These are phyloP conservation scores for Durio zibethinus DNA, from an alignment of 345 rosid species.

Conservation along the genomic window DNA sequence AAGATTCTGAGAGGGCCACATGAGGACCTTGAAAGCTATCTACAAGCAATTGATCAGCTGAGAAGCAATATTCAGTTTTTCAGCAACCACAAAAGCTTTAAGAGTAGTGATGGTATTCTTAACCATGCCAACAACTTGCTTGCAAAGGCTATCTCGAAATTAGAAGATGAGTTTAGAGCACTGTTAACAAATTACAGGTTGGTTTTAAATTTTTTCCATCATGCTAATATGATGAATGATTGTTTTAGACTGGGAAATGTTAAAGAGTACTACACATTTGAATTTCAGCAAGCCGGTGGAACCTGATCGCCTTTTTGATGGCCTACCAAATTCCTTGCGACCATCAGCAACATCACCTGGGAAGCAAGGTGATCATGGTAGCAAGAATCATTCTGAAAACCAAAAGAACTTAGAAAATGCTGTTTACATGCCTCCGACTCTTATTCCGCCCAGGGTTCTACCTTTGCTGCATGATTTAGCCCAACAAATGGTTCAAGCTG, in stretches of 20 bases:
- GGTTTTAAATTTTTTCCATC: not conserved
- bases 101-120: slow-evolving; percentile 58
- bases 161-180: slow-evolving; percentile 85
- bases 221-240: not conserved
- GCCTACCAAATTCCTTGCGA: slow-evolving; percentile 75
- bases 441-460: slow-evolving; percentile 79
- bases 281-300: slow-evolving; percentile 83
- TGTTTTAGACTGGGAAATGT: not conserved
- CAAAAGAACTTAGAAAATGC: slow-evolving; percentile 57
- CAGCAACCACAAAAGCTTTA: slow-evolving; percentile 56
- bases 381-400: slow-evolving; percentile 50
- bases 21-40: slow-evolving; percentile 81
- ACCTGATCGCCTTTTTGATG: slow-evolving; percentile 76
- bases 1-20: slow-evolving; percentile 95
- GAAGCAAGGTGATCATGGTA: slow-evolving; percentile 36
- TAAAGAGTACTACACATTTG: not conserved
- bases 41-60: slow-evolving; percentile 89
- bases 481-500: slow-evolving; percentile 82
- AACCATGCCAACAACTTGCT: slow-evolving; percentile 68
- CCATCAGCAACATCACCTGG: slow-evolving; percentile 53
- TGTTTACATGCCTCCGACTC: slow-evolving; percentile 61
- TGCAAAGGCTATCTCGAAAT: slow-evolving; percentile 77
- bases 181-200: slow-evolving; percentile 84
- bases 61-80: slow-evolving; percentile 65
- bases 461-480: slow-evolving; percentile 84